Evolutionary conservation across 495 filamentous ascomycete genomes (phyloP).

Genomic region (Barbatosphaeria neglecta): DNA sequence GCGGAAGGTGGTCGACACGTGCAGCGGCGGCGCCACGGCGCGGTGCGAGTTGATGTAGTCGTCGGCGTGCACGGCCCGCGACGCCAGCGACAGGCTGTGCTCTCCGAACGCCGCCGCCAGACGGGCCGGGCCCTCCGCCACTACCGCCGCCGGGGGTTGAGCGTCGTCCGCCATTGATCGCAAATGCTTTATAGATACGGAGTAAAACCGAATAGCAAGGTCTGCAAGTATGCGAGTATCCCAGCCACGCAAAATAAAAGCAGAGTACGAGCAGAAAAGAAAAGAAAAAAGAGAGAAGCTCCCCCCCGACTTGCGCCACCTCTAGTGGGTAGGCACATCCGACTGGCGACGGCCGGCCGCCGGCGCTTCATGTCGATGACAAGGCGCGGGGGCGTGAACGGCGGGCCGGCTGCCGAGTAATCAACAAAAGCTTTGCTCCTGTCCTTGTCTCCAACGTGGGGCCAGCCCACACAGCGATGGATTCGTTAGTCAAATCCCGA

Average conservation of each 20-base stretch:
- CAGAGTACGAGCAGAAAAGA: background rate
- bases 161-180: too few species aligned
- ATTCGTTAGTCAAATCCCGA: background rate
- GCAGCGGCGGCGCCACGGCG: constrained; percentile 76
- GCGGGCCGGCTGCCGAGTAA: background rate
- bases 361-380: background rate
- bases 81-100: constrained; percentile 40
- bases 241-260: background rate
- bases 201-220: too few species aligned
- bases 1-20: constrained; percentile 79
- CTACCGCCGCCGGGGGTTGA: background rate
- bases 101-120: constrained; percentile 14
- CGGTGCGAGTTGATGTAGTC: constrained; percentile 58
- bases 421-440: background rate
- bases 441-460: background rate
- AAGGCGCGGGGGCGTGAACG: background rate
- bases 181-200: too few species aligned
- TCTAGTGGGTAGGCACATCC: too few species aligned
- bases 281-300: background rate
- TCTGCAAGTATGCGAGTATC: background rate
- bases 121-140: constrained; percentile 9
- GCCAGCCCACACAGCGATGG: too few species aligned
- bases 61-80: constrained; percentile 77
- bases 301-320: too few species aligned
- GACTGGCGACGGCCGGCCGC: too few species aligned